Evolutionary conservation across 192 early-diverging fungal species (phyloP), one percentile per base, ranked within the genome.

Genomic region (Coemansia pectinata): DNA sequence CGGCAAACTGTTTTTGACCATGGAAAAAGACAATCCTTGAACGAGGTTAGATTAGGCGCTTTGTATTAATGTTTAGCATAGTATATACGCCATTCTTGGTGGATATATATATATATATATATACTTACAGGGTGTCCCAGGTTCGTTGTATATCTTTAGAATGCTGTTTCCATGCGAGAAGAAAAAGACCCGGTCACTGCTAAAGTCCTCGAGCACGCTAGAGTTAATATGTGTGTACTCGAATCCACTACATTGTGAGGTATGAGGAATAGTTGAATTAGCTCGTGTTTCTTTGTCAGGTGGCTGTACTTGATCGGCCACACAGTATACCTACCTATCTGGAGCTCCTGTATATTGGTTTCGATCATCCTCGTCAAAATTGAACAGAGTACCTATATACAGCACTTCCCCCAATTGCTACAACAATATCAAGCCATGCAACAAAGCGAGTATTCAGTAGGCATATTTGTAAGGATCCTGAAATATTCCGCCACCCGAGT

Each of bases 321-420:
- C 5, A 29, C 11, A 12, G 12, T 23, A 5, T 62, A 36, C 68
- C 2, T 70, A 62, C 68, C 58, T 62, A 19, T 25, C 21, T 27
- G 58, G 34, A 25, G 19, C 48, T 15, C 50, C 69, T 4, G 25
- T 19, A 38, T 63, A 38, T 9, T n/a, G 29, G 23, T 12, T 63
- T 2, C 63, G 63, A 33, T 55, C 61, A 11, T 64, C 64, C 27
- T 83, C 80, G 45, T 83, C 80, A 52, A 74, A 83, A 12, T 40
- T 59, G 27, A 65, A 47, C 62, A 83, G 64, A 41, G 77, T 27
- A 2, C 61, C 65, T 3, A 77, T 55, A 31, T 83, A 77, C 12
- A 83, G 52, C 1, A 74, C 68, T 50, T 83, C 80, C 0, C 75
- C 75, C 31, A 71, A 53, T 66, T 74, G 80, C 80, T 81, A 81